These are phyloP conservation scores for Candida sphagnicola DNA, from an alignment of 805 yeast genomes.

Conservation along the genomic window DNA sequence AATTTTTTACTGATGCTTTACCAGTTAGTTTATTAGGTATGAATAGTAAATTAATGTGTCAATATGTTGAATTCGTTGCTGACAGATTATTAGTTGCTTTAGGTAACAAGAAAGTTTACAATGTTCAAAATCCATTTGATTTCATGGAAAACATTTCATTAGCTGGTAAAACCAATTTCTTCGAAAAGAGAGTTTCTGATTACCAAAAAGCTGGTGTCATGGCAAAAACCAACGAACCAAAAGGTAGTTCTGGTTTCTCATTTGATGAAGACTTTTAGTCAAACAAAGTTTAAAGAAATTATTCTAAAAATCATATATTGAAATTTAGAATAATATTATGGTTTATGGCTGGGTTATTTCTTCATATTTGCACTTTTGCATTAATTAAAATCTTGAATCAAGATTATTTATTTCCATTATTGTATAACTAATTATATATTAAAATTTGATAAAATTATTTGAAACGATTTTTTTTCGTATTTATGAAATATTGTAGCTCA, in stretches of 20 bases:
- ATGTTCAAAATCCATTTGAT: conserved; percentile 91
- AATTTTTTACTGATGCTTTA: conserved; percentile 90
- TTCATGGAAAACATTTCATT: conserved; percentile 98
- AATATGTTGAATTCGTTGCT: conserved; percentile 96
- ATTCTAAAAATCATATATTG: neutral
- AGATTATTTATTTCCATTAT: conserved; percentile 1
- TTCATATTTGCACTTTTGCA: neutral
- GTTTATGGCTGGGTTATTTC: neutral
- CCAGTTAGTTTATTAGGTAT: conserved; percentile 92
- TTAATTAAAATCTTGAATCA: neutral
- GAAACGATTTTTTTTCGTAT: too few species aligned
- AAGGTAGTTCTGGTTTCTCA: conserved; percentile 56
- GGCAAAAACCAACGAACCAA: conserved; percentile 61
- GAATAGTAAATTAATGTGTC: conserved; percentile 93
- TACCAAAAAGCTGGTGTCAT: conserved; percentile 99
- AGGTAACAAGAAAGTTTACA: conserved; percentile 86
- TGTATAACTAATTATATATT: neutral
- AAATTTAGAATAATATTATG: neutral
- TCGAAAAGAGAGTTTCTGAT: conserved; percentile 97
- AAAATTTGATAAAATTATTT: neutral
- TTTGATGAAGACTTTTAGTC: conserved; percentile 94
- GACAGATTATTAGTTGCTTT: conserved; percentile 89
- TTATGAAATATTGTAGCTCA: too few species aligned
- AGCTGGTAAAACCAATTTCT: conserved; percentile 98
- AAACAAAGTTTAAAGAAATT: neutral